Percentiles rank a stretch among this genome's conserved stretches.
Evolutionary conservation across 805 yeast species (phyloP).

Genomic region (Hanseniaspora guilliermondii): DNA sequence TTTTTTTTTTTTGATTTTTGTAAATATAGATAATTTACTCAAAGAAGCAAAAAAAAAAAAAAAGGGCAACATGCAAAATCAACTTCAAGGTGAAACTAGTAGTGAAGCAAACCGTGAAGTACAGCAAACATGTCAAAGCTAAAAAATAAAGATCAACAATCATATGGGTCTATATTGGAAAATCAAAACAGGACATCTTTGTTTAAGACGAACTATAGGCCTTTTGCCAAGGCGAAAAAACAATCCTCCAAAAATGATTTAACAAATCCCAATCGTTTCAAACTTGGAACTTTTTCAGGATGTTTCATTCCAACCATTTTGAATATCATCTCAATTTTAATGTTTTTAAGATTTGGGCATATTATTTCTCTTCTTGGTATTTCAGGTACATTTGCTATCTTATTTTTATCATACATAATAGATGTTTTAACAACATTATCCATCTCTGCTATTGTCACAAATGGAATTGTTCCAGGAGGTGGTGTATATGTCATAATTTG

Average conservation of each 20-base stretch:
- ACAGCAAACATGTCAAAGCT: constrained; percentile 4
- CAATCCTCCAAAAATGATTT: constrained; percentile 25
- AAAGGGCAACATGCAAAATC: not conserved
- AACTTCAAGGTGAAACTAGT: not conserved
- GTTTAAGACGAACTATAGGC: constrained; percentile 44
- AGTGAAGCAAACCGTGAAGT: not conserved
- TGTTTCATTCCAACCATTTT: constrained; percentile 89
- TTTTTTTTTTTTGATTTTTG: not conserved
- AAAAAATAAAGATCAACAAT: not conserved
- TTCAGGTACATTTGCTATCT: constrained; percentile 55
- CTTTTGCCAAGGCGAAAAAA: constrained; percentile 2
- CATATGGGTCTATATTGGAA: not conserved
- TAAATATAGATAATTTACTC: not conserved
- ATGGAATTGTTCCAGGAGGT: constrained; percentile 95
- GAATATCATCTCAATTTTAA: constrained; percentile 82
- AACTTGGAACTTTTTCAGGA: constrained; percentile 73
- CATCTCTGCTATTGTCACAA: constrained; percentile 90
- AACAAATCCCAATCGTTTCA: constrained; percentile 29
- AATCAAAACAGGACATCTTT: constrained; percentile 18
- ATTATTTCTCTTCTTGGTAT: constrained; percentile 91
- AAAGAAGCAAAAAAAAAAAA: not conserved
- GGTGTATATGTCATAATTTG: constrained; percentile 98
- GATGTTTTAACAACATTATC: constrained; percentile 78
- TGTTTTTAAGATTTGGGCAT: constrained; percentile 92
- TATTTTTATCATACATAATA: constrained; percentile 64